These are phyloP conservation scores for Plasmodium coatneyi DNA, from an alignment of 169 alveolate species.

Conservation along the genomic window DNA sequence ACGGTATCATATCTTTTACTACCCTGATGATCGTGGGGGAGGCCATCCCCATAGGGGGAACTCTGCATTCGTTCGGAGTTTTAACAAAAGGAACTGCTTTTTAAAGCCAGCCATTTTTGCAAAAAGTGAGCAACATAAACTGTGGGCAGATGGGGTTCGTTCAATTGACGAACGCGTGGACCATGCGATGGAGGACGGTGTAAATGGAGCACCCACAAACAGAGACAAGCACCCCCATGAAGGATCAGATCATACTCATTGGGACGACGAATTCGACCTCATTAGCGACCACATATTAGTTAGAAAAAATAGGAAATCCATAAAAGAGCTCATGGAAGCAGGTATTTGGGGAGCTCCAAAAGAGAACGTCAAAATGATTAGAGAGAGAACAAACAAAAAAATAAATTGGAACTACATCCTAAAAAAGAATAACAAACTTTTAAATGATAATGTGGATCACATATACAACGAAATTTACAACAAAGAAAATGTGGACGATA, in stretches of 20 bases:
- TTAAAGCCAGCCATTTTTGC: conserved; percentile 12
- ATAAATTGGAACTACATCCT: conserved; percentile 63
- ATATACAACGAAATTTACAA: conserved; percentile 45
- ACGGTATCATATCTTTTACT: background rate
- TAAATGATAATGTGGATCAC: conserved; percentile 39
- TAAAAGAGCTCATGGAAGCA: conserved; percentile 48
- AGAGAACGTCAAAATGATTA: conserved; percentile 62
- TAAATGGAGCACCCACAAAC: background rate
- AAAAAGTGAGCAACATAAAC: background rate
- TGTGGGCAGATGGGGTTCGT: background rate
- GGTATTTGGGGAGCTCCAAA: conserved; percentile 50
- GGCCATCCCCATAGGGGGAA: background rate
- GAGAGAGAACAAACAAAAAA: conserved; percentile 45
- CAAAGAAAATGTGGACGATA: conserved; percentile 46
- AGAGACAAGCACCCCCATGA: background rate
- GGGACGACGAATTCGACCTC: conserved; percentile 16
- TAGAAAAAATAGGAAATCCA: conserved; percentile 23
- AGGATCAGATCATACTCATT: background rate
- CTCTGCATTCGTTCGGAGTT: background rate
- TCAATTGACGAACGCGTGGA: background rate
- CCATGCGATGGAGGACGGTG: background rate
- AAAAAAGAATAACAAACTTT: conserved; percentile 42
- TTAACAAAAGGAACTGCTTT: conserved; percentile 45
- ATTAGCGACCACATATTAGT: conserved; percentile 30
- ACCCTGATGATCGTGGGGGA: background rate